phyloP scores from a whole-genome alignment of 305 asterid genomes.

The Ruellia speciosa region DNA sequence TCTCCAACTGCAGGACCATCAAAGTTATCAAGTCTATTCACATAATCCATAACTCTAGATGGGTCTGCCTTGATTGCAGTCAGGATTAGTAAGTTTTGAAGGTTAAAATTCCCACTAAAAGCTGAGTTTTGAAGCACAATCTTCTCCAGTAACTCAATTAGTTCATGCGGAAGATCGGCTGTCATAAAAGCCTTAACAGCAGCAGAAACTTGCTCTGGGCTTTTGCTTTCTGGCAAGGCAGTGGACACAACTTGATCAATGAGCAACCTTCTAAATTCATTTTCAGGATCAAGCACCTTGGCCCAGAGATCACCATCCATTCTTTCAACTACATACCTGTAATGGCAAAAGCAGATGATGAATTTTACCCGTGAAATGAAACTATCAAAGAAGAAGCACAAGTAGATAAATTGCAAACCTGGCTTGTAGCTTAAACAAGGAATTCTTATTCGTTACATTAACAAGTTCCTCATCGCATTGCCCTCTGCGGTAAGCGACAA shows the following conservation, averaged over 20 bases:
- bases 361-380: constrained; percentile 15
- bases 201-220: constrained; percentile 99
- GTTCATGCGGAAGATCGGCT: constrained; percentile 98
- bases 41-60: constrained; percentile 94
- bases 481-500: constrained; percentile 97
- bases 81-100: constrained; percentile 86
- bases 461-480: constrained; percentile 97
- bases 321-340: constrained; percentile 95
- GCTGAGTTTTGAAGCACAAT: constrained; percentile 97
- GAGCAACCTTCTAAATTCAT: constrained; percentile 94
- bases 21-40: constrained; percentile 92
- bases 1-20: constrained; percentile 99
- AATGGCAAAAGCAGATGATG: constrained; percentile 18
- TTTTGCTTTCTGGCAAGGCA: constrained; percentile 99
- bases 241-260: constrained; percentile 99
- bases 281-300: constrained; percentile 90
- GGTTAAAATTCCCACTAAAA: constrained; percentile 93
- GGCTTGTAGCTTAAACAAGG: constrained; percentile 93
- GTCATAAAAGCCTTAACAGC: constrained; percentile 99
- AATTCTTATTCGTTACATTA: constrained; percentile 87
- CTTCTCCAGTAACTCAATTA: constrained; percentile 96
- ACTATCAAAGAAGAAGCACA: constrained; percentile 14
- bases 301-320: constrained; percentile 99
- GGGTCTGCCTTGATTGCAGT: constrained; percentile 98
- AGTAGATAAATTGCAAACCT: constrained; percentile 48